Evolutionary conservation across 805 yeast species (phyloP), one percentile per base, ranked within the genome.

Genomic region (Barnettozyma sucrosica): DNA sequence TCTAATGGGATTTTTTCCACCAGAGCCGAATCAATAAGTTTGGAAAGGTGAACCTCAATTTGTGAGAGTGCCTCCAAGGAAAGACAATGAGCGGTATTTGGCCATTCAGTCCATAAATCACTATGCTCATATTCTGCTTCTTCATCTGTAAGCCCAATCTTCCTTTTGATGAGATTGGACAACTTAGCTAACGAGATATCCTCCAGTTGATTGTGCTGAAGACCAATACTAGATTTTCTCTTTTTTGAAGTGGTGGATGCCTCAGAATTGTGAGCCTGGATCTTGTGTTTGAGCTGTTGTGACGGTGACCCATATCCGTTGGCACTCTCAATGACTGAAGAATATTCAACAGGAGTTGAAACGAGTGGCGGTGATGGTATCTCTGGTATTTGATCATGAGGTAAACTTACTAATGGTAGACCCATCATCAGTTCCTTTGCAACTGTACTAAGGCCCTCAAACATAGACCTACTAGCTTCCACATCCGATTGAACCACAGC

Each of bases 111-210:
- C 62, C 64, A 60, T 1, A 55, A 9, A 33, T 59, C 63, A 41
- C 55, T 48, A 1, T 57, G 50, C 18, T 56, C 60, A 45, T 48
- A 55, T 30, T 58, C 63, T 2, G 55, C 47, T 16, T 57, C 58
- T 25, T 63, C 63, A 42, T 68, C 67, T 8, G 51, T 50, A 14
- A 65, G 33, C 0, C 55, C 54, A 19, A 61, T 51, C 30, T 45
- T 43, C 8, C 43, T 36, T 2, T 36, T n/a, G 1, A 62, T 34
- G 9, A 57, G 18, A 0, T 43, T 44, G 3, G 16, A 26, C 28
- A 60, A 44, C 18, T 37, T 43, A 3, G 43, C 20, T 9, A 49
- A 14, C 0, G 58, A 43, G 2, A 53, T 11, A 13, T 19, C 47
- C 34, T 61, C 54, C 16, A 57, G 20, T 32, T 56, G 52, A 6